These are phyloP conservation scores for Parascedosporium putredinis DNA, from an alignment of 2,329 filamentous ascomycete genomes.

Conservation along the genomic window DNA sequence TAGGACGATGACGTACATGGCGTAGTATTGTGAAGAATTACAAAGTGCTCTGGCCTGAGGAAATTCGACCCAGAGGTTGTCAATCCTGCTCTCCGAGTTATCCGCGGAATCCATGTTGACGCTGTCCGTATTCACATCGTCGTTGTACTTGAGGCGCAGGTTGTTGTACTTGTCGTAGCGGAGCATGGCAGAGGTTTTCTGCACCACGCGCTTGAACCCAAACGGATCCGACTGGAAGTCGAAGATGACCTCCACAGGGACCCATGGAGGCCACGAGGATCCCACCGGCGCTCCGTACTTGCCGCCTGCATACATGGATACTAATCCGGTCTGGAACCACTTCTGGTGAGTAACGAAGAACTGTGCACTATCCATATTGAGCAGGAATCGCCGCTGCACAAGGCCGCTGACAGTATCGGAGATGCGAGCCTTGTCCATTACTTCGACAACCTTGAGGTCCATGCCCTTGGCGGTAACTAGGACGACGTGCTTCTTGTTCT, in stretches of 20 bases:
- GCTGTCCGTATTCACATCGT: constrained; percentile 68
- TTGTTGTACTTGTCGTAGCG: constrained; percentile 98
- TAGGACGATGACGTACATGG: constrained; percentile 94
- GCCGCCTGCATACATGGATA: constrained; percentile 91
- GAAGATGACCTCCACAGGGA: constrained; percentile 97
- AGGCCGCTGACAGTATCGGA: constrained; percentile 89
- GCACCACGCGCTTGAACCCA: constrained; percentile 94
- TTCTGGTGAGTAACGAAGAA: constrained; percentile 96
- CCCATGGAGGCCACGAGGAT: constrained; percentile 94
- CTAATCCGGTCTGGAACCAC: constrained; percentile 71
- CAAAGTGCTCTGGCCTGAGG: constrained; percentile 89
- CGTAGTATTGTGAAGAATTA: constrained; percentile 95
- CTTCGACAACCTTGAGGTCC: constrained; percentile 94
- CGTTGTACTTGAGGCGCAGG: constrained; percentile 90
- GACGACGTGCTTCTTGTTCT: constrained; percentile 93
- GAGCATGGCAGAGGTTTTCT: constrained; percentile 89
- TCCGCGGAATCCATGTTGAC: constrained; percentile 18
- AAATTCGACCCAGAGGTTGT: constrained; percentile 95
- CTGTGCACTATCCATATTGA: constrained; percentile 95
- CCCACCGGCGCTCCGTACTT: constrained; percentile 78
- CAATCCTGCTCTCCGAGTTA: constrained; percentile 66
- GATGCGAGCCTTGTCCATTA: constrained; percentile 92
- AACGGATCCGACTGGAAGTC: constrained; percentile 90
- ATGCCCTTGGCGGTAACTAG: constrained; percentile 95
- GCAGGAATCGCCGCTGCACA: constrained; percentile 85